Base-by-base conservation (phyloP, 192 early-diverging fungal species). In the Paraglomus occultum region DNA sequence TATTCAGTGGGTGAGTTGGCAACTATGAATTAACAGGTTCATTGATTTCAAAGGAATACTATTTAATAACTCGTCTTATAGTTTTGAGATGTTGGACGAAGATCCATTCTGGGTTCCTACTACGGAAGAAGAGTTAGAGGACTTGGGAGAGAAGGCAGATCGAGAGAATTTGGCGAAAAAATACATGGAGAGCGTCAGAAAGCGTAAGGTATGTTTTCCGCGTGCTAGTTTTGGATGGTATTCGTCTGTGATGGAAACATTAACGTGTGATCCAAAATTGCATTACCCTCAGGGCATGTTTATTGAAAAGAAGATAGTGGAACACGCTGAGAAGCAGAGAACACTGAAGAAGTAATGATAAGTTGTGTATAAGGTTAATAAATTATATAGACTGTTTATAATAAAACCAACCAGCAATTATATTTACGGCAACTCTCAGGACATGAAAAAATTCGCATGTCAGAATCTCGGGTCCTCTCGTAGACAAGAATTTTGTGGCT, bases 81-180 rank as follows among this genome's bases (percentile, higher is more conserved):
- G 86, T 3, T 99, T 94, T 76, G 95, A 98, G 75, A 75, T 91
- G 55, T 76, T 98, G 48, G 92, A 98, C 54, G 80, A 86, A 53
- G 96, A 99, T 77, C 98, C 98, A 12, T 98, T 95, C 84, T 99
- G 96, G 98, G 95, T 96, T 6, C 98, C 98, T 6, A 94, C 88
- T 6, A 98, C 98, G 5, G 89, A 95, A 69, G 95, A 97, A 77
- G 95, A 98, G 79, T 79, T 99, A 62, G 97, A 99, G 75, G 98
- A 99, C 75, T 72, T 98, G 60, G 96, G 98, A 42, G 95, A 96
- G 59, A 98, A 97, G 82, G 94, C 96, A 0, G 98, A 98, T 67
- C 71, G 91, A 10, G 98, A 99, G 51, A 99, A 98, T 68, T 72
- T 94, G 17, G 96, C 95, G 31, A 95, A 92, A 68, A 92, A 90